Conservation (phyloP, 768 basidiomycete genomes). For the Tephrocybe rancida region DNA sequence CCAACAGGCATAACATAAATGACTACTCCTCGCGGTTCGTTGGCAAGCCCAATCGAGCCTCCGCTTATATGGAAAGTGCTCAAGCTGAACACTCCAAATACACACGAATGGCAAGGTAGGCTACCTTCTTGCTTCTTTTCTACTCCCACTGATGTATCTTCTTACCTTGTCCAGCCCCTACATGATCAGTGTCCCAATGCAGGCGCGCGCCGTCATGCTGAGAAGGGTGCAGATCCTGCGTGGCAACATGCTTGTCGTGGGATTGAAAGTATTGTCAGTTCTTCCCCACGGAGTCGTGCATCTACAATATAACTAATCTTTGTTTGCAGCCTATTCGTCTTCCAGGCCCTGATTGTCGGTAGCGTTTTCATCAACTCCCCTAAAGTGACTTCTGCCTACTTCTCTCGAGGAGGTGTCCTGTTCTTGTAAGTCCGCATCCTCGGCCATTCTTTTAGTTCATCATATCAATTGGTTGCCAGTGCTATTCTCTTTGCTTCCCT, state of each 20-base stretch:
- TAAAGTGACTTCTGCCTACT: constrained; percentile 59
- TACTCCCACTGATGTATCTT: background rate
- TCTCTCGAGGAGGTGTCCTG: constrained; percentile 77
- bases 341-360: constrained; percentile 56
- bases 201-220: constrained; percentile 44
- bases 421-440: constrained; percentile 57
- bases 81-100: constrained; percentile 51
- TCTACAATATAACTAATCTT: background rate
- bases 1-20: constrained; percentile 48
- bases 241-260: constrained; percentile 39
- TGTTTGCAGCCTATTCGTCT: constrained; percentile 46
- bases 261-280: constrained; percentile 33
- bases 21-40: constrained; percentile 46
- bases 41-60: constrained; percentile 43
- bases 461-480: constrained; percentile 9
- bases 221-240: constrained; percentile 47
- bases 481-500: constrained; percentile 10
- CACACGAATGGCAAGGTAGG: constrained; percentile 36
- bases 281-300: constrained; percentile 23
- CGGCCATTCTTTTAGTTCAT: background rate
- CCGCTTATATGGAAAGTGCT: constrained; percentile 49
- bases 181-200: constrained; percentile 45
- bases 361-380: constrained; percentile 65
- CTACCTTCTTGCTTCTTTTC: background rate
- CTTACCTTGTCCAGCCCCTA: constrained; percentile 36